Percentiles rank a stretch among this genome's conserved stretches.
These are phyloP conservation scores for Tetrahymena thermophila DNA, from an alignment of 73 alveolate species.

Conservation along the genomic window DNA sequence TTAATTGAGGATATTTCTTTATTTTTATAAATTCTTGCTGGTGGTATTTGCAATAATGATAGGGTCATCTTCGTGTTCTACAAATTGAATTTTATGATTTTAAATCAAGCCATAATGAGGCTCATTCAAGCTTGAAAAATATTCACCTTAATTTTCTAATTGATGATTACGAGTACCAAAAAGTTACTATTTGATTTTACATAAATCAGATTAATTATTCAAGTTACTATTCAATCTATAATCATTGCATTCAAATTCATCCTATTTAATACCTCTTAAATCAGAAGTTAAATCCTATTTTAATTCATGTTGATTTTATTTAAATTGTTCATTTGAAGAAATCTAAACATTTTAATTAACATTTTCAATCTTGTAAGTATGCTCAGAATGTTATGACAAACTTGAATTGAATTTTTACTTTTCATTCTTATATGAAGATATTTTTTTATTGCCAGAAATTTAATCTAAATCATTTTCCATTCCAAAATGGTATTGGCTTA, in stretches of 20 bases:
- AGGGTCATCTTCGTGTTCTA: background rate
- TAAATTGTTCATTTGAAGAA: background rate
- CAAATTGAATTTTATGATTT: background rate
- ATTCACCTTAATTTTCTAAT: background rate
- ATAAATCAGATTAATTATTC: background rate
- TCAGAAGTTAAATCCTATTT: background rate
- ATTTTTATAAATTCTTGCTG: background rate
- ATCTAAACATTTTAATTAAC: background rate
- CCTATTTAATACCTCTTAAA: background rate
- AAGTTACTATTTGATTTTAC: background rate
- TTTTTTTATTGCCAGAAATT: background rate
- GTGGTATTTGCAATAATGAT: background rate
- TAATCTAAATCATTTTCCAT: too few relatives aligned
- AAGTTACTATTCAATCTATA: background rate
- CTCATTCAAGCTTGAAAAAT: background rate
- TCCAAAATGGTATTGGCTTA: background rate
- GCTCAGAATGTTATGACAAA: background rate
- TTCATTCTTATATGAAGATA: background rate
- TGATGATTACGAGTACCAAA: background rate
- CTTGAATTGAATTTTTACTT: background rate
- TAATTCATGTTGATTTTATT: too few relatives aligned
- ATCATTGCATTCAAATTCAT: background rate
- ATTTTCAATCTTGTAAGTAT: background rate
- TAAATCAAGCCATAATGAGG: background rate
- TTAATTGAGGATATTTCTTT: background rate